Base-by-base conservation (phyloP, 805 yeast species). In the Lipomyces sp. region DNA sequence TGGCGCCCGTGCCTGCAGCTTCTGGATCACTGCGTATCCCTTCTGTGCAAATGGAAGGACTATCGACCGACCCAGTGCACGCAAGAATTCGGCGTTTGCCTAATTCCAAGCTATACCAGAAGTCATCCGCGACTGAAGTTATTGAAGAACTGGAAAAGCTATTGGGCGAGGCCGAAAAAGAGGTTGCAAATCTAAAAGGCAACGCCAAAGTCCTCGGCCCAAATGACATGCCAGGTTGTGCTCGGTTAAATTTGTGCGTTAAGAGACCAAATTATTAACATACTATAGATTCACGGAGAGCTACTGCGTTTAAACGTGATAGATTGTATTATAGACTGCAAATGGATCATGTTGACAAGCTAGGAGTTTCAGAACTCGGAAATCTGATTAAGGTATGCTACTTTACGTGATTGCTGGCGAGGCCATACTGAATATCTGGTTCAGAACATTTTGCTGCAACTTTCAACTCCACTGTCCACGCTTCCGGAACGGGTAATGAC, bases 381-480 rank as follows among this genome's bases (percentile, higher is more conserved):
- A 70, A 70, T 57, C 50, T 69, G 32, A 53, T 70, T 5, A 70
- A 70, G 66, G 70, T 66, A 39, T 8, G 61, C 13, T 18, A 42
- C 24, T n/a, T 42, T 24, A 15, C 18, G 8, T 42, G 48, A 42
- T 42, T 42, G 10, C 15, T n/a, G 3, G 15, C 48, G 24, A 35
- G 29, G 29, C 3, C 3, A 7, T 39, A 7, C 54, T 50, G 48
- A 50, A 55, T 10, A 3, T 37, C n/a, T 18, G n/a, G n/a, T 11
- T 34, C 37, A 66, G 66, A 70, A 70, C 50, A 63, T 70, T n/a
- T 24, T 66, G 37, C 48, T 50, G 73, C 86, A 33, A 83, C 85
- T 73, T 65, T 83, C 67, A 79, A 84, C 64, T 84, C 87, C 57
- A 85, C 86, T 53, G 81, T 77, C 76, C 80, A 82, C 62, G 69